phyloP scores from a whole-genome alignment of 2,329 filamentous ascomycete species.

The Pseudogymnoascus sp. region DNA sequence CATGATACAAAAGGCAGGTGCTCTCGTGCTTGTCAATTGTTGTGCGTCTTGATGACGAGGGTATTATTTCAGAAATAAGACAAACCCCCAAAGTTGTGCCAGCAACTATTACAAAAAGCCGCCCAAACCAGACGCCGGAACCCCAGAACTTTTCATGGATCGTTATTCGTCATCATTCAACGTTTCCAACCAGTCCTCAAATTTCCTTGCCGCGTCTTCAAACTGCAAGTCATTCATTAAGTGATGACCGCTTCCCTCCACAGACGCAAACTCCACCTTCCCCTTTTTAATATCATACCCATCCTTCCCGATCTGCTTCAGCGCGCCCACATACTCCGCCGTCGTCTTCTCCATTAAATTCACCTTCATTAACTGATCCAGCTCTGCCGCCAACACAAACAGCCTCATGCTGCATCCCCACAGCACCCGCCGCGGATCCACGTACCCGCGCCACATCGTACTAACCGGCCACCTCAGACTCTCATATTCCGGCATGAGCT shows the following conservation, averaged over 20 bases:
- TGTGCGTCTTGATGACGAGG: background rate
- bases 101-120: background rate
- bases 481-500: constrained; percentile 33
- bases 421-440: constrained; percentile 29
- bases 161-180: background rate
- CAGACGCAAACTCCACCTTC: constrained; percentile 24
- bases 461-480: constrained; percentile 35
- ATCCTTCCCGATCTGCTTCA: constrained; percentile 18
- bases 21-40: background rate
- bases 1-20: background rate
- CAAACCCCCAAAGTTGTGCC: background rate
- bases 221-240: constrained; percentile 33
- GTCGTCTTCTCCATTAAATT: constrained; percentile 24
- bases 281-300: constrained; percentile 13
- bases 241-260: constrained; percentile 32
- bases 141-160: background rate
- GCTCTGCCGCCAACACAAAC: constrained; percentile 20
- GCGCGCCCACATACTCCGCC: constrained; percentile 24
- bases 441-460: constrained; percentile 28
- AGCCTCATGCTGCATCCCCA: constrained; percentile 17
- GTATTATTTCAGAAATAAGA: too few species aligned
- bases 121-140: background rate
- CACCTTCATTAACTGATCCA: constrained; percentile 23
- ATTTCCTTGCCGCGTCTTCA: constrained; percentile 28
- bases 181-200: constrained; percentile 22